phyloP scores from a whole-genome alignment of 202 grass and related monocot genomes.

The Brachypodium distachyon region DNA sequence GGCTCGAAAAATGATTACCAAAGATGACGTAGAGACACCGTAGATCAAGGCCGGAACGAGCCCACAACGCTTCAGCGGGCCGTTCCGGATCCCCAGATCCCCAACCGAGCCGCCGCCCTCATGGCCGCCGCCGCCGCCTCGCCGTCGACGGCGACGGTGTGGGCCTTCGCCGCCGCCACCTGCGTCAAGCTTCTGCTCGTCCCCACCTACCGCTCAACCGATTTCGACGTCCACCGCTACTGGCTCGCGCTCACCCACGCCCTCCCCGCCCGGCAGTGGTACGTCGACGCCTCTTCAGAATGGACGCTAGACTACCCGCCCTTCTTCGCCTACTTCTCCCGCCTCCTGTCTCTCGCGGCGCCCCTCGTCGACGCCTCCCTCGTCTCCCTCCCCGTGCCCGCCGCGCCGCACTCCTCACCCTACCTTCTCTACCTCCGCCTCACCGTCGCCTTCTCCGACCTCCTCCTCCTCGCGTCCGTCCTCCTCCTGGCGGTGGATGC shows the following conservation, averaged over 20 bases:
- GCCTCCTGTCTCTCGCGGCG: conserved; percentile 46
- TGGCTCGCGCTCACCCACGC: conserved; percentile 78
- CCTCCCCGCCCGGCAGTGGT: conserved; percentile 61
- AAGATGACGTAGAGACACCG: too few relatives aligned
- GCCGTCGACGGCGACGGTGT: conserved; percentile 7
- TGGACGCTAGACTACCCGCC: conserved; percentile 94
- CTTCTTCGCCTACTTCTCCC: conserved; percentile 84
- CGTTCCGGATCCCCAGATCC: conserved; percentile 4
- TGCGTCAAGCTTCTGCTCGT: conserved; percentile 74
- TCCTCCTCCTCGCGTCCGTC: conserved; percentile 25
- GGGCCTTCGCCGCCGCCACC: conserved; percentile 60
- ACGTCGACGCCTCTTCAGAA: conserved; percentile 60
- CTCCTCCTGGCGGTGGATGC: conserved; percentile 20
- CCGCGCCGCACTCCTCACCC: conserved; percentile 13
- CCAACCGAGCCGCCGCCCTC: not conserved
- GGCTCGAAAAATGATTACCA: too few relatives aligned
- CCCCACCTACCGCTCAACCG: conserved; percentile 81
- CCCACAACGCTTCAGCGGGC: not conserved
- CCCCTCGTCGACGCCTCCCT: conserved; percentile 38
- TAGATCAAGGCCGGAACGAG: not conserved
- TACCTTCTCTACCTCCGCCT: conserved; percentile 64
- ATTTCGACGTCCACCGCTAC: conserved; percentile 94
- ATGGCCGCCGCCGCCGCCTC: conserved; percentile 29
- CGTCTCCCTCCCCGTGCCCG: conserved; percentile 29
- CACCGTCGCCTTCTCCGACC: conserved; percentile 39